Evolutionary conservation across 345 rosid species (phyloP).

Genomic region (Camelina hispida): DNA sequence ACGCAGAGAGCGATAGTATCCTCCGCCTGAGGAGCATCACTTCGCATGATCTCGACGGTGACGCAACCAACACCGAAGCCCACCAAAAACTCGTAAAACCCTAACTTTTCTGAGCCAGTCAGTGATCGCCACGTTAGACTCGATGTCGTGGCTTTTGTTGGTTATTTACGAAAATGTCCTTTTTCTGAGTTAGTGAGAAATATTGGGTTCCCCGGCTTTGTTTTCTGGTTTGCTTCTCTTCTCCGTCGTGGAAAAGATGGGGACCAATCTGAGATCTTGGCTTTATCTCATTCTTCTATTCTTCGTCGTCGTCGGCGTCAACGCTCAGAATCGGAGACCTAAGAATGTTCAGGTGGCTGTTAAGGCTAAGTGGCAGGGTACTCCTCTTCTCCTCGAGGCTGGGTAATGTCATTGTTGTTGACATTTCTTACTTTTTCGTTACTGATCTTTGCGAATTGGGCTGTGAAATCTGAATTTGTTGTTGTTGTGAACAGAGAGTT

Average conservation of each 20-base stretch:
- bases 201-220: conserved; percentile 21
- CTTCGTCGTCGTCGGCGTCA: conserved; percentile 48
- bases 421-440: conserved; percentile 26
- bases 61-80: conserved; percentile 12
- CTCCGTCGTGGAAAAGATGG: conserved; percentile 53
- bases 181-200: conserved; percentile 1
- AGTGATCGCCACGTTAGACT: conserved; percentile 19
- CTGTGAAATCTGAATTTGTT: conserved; percentile 4
- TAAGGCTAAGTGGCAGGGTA: conserved; percentile 92
- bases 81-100: conserved; percentile 33
- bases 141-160: conserved; percentile 36
- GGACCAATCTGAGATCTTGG: conserved; percentile 62
- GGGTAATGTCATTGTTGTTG: conserved; percentile 58
- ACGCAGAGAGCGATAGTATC: conserved; percentile 43
- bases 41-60: conserved; percentile 45
- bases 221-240: conserved; percentile 3
- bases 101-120: conserved; percentile 25
- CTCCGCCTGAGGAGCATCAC: conserved; percentile 49
- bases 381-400: conserved; percentile 95
- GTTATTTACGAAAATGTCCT: conserved; percentile 23
- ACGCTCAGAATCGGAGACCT: conserved; percentile 66
- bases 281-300: conserved; percentile 50
- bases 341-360: conserved; percentile 91
- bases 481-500: conserved; percentile 63
- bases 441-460: background rate